Base-by-base conservation (phyloP, 495 filamentous ascomycete species). In the Pseudomonodictys pantanalensis region DNA sequence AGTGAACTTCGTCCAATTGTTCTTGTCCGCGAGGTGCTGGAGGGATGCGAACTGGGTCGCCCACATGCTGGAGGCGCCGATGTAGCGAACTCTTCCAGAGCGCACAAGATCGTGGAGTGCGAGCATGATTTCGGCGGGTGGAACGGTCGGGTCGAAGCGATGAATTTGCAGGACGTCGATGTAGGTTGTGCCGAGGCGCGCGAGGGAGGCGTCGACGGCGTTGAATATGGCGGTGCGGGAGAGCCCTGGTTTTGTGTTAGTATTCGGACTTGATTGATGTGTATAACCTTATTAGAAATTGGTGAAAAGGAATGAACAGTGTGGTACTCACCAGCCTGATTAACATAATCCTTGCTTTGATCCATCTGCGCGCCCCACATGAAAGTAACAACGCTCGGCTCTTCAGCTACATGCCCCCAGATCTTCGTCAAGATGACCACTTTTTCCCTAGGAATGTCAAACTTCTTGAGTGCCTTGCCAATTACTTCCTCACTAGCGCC, bases 121-220 rank as follows among this genome's bases (percentile, higher is more conserved):
- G 67, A 81, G 71, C 85, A 91, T 89, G 7, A 83, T 89, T 72
- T 90, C 87, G 68, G 86, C 84, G 15, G 74, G 54, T 0, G 83
- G 80, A 0, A 79, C 82, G 3, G 68, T 68, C 0, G 68, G 57
- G 66, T 89, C 86, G 61, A 76, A 83, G 17, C 86, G 75, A 62
- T 92, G 88, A 55, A 90, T 87, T 68, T 88, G 83, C 44, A 90
- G 77, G 24, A 90, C 68, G 65, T 92, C 88, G 64, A 91, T 81
- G 63, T 90, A 91, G 24, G 73, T 71, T 0, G 84, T 83, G 22
- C 76, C 81, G 0, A 91, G 76, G 4, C 88, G 76, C 54, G 77
- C 64, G 20, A 91, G 76, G 23, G 80, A 83, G 23, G 79, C 84
- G 52, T 89, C 78, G 41, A 91, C 83, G 22, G 83, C 80, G 45